A percentile compares a stretch with the other conserved stretches of the same genome.
phyloP scores from a whole-genome alignment of 192 early-diverging fungal genomes.

The Entomortierella chlamydospora region DNA sequence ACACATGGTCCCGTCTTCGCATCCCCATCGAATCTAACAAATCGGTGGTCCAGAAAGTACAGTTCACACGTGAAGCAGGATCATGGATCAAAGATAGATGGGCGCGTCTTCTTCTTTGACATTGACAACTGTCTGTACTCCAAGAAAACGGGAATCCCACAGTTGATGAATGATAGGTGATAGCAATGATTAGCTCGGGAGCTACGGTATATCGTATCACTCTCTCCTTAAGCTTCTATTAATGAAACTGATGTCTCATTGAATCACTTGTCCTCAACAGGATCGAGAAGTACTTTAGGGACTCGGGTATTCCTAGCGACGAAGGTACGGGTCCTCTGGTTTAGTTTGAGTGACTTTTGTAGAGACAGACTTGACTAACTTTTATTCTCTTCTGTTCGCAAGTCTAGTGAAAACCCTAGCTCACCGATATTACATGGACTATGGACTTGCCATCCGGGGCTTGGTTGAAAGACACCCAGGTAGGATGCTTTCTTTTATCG shows the following conservation, averaged over 20 bases:
- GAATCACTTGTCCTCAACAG: slow-evolving; percentile 9
- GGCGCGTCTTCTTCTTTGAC: slow-evolving; percentile 80
- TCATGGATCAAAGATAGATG: not conserved
- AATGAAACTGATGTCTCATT: not conserved
- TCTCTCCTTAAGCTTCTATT: not conserved
- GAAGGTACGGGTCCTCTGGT: slow-evolving; percentile 40
- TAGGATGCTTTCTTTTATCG: too few relatives aligned
- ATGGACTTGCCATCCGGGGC: slow-evolving; percentile 79
- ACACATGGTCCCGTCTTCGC: too few relatives aligned
- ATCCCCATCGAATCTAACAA: too few relatives aligned
- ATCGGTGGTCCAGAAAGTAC: not conserved
- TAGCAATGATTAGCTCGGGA: too few relatives aligned
- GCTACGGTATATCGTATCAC: too few relatives aligned
- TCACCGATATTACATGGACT: slow-evolving; percentile 72
- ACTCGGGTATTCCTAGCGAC: slow-evolving; percentile 67
- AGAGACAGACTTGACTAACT: not conserved
- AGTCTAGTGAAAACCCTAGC: slow-evolving; percentile 59
- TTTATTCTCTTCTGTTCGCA: not conserved
- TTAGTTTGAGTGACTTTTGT: not conserved
- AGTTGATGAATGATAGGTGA: slow-evolving; percentile 65
- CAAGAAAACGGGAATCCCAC: slow-evolving; percentile 60
- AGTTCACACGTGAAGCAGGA: not conserved
- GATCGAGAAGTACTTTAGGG: slow-evolving; percentile 70
- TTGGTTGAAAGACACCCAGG: slow-evolving; percentile 72
- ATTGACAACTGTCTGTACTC: slow-evolving; percentile 85